phyloP scores from a whole-genome alignment of 129 eudicot species.

The Tanacetum coccineum region DNA sequence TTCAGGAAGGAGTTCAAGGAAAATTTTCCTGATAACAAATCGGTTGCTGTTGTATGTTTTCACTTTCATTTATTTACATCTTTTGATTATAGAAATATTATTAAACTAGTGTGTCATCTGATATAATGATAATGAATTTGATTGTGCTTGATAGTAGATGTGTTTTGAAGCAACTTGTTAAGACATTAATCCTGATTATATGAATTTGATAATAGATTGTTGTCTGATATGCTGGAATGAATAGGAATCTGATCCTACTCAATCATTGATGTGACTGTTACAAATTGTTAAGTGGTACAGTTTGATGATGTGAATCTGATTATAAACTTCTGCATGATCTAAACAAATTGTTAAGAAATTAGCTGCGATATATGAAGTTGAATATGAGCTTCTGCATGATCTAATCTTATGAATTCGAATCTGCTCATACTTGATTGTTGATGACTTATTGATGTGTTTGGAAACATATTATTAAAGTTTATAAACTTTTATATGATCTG shows the following conservation, averaged over 20 bases:
- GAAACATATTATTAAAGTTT: too few relatives aligned
- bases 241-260: neutral
- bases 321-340: too few relatives aligned
- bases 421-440: too few relatives aligned
- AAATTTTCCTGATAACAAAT: conserved; percentile 51
- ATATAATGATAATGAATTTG: neutral
- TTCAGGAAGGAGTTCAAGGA: conserved; percentile 50
- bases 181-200: neutral
- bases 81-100: neutral
- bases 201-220: neutral
- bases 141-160: neutral
- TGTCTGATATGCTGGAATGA: neutral
- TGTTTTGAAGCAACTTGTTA: conserved; percentile 2
- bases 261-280: neutral
- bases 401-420: too few relatives aligned
- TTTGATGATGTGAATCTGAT: neutral
- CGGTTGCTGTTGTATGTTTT: conserved; percentile 31
- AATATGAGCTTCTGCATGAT: too few relatives aligned
- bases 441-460: neutral
- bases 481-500: too few relatives aligned
- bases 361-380: too few relatives aligned
- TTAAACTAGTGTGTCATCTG: neutral
- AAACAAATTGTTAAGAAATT: too few relatives aligned
- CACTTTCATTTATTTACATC: neutral
- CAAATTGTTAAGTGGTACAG: too few relatives aligned